Evolutionary conservation across 306 rosid genomes (phyloP).

Genomic region (Cyamopsis tetragonoloba): DNA sequence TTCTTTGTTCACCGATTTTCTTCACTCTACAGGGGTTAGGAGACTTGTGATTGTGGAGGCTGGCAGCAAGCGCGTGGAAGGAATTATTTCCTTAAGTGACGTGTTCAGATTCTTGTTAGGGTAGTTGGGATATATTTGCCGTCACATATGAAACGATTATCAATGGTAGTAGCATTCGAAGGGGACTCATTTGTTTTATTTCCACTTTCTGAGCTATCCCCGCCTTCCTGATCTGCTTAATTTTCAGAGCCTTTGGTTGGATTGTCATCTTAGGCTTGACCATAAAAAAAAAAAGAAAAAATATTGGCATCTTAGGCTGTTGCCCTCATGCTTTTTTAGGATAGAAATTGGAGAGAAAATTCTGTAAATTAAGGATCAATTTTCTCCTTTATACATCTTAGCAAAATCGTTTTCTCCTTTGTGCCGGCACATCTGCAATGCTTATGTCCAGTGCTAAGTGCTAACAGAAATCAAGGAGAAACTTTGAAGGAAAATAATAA

Average conservation of each 20-base stretch:
- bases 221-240: conserved; percentile 28
- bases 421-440: conserved; percentile 50
- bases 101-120: conserved; percentile 78
- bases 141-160: conserved; percentile 20
- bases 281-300: too few relatives aligned
- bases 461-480: conserved; percentile 35
- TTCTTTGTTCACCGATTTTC: conserved; percentile 13
- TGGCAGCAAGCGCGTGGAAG: conserved; percentile 89
- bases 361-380: conserved; percentile 55
- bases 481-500: not conserved
- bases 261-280: conserved; percentile 31
- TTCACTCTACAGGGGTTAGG: conserved; percentile 58
- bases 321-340: conserved; percentile 33
- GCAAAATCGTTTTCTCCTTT: conserved; percentile 28
- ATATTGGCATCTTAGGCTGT: conserved; percentile 33
- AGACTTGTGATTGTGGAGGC: conserved; percentile 90
- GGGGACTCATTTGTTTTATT: conserved; percentile 27
- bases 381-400: conserved; percentile 27
- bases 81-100: conserved; percentile 72
- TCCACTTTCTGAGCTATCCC: conserved; percentile 30
- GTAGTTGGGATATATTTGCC: conserved; percentile 25
- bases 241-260: conserved; percentile 23
- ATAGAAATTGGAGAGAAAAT: conserved; percentile 40
- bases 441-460: conserved; percentile 45
- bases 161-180: conserved; percentile 17